phyloP scores from a whole-genome alignment of 352 stramenopile genomes.

The Phytophthora sojae region DNA sequence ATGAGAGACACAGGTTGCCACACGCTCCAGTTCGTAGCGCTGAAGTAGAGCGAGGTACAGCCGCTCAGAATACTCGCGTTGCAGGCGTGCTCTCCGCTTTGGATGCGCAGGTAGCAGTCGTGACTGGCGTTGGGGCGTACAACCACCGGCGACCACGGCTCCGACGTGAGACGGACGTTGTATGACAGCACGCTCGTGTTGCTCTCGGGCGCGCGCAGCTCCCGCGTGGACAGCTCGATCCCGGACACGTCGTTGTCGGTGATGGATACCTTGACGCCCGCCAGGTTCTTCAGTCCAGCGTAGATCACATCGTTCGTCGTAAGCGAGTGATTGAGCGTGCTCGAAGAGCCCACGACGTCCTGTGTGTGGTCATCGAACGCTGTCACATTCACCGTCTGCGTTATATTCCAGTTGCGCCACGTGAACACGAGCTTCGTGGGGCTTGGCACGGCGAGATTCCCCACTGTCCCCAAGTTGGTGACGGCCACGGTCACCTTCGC shows the following conservation, averaged over 20 bases:
- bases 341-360: conserved; percentile 55
- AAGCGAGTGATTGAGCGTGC: conserved; percentile 60
- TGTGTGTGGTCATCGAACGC: conserved; percentile 72
- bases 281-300: conserved; percentile 45
- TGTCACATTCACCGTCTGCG: conserved; percentile 56
- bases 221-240: conserved; percentile 53
- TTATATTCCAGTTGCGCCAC: conserved; percentile 75
- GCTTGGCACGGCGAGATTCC: conserved; percentile 46
- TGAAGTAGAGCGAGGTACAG: conserved; percentile 56
- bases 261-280: conserved; percentile 58
- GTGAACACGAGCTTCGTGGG: conserved; percentile 61
- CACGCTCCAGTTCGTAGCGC: conserved; percentile 63
- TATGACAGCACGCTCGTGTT: conserved; percentile 55
- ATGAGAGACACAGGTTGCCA: conserved; percentile 67
- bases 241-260: conserved; percentile 73
- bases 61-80: conserved; percentile 62
- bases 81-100: conserved; percentile 48
- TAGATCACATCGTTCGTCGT: conserved; percentile 79
- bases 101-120: conserved; percentile 56
- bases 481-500: conserved; percentile 64
- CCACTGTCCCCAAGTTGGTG: conserved; percentile 57
- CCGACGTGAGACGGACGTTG: conserved; percentile 58
- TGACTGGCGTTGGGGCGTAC: conserved; percentile 56
- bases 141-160: conserved; percentile 68
- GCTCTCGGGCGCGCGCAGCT: conserved; percentile 51